Base-by-base conservation (phyloP, 2,329 filamentous ascomycete species). In the Fusarium luffae region DNA sequence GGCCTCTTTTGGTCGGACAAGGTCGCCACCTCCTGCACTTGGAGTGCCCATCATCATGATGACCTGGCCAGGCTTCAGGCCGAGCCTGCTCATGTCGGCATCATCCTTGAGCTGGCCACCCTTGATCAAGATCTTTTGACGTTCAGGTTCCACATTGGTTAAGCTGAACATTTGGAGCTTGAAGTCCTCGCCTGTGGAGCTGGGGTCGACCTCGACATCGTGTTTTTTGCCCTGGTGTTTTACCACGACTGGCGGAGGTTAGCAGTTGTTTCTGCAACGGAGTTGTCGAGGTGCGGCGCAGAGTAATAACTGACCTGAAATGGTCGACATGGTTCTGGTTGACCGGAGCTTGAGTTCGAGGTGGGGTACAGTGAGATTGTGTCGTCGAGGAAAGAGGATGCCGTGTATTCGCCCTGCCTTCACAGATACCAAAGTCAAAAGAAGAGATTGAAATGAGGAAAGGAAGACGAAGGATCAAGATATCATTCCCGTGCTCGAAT, bases 1-100 rank as follows among this genome's bases (percentile, higher is more conserved):
- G 72, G 88, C 86, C 77, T 97, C 91, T 77, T 91, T 92, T 32
- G 96, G 96, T 54, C 91, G 89, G 63, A 90, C 84, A 30, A 92
- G 84, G 21, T 81, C 85, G 34, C 81, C 83, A 43, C 86, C 86
- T 52, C 87, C 89, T 16, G 88, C 89, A 21, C 92, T 90, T 6
- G 95, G 92, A 5, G 93, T 96, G 40, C 97, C 97, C 88, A 99
- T 93, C 92, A 99, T 97, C 90, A 97, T 97, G 79, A 99, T 92
- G 23, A 85, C 87, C 80, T 97, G 93, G 59, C 92, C 92, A 34
- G 92, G 84, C 85, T 97, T 98, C 75, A 97, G 89, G 75, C 91
- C 91, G 66, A 98, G 87, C 75, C 91, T 92, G 71, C 90, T 89
- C 80, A 99, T 89, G 63, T 93, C 90, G 62, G 93, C 93, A 77